These are phyloP conservation scores for Lithospermum erythrorhizon DNA, from an alignment of 257 asterid genomes.

Conservation along the genomic window DNA sequence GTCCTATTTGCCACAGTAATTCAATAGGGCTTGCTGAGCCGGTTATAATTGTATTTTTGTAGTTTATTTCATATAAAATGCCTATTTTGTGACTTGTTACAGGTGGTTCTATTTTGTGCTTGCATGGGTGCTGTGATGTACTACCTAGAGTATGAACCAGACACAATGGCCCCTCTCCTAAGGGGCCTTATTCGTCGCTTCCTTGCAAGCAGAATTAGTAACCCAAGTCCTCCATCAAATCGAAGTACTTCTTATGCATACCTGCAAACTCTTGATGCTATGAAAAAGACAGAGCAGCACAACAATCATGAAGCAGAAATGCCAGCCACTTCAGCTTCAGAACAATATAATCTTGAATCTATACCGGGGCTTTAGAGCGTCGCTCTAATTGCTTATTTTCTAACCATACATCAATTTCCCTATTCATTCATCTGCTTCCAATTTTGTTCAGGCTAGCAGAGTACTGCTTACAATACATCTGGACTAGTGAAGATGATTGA, in stretches of 20 bases:
- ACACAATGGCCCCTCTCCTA: slow-evolving; percentile 94
- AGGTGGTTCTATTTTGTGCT: slow-evolving; percentile 91
- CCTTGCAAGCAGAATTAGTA: slow-evolving; percentile 94
- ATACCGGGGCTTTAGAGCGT: slow-evolving; percentile 85
- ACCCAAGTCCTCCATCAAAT: slow-evolving; percentile 45
- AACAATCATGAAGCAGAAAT: slow-evolving; percentile 42
- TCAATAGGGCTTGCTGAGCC: too few species aligned
- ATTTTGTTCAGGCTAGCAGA: not conserved
- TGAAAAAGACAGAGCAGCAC: slow-evolving; percentile 48
- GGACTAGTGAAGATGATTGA: not conserved
- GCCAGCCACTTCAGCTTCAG: slow-evolving; percentile 25
- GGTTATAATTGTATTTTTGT: not conserved
- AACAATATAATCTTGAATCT: slow-evolving; percentile 88
- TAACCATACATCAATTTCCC: not conserved
- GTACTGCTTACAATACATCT: not conserved
- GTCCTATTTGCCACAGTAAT: too few species aligned
- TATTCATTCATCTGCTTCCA: not conserved
- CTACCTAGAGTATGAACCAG: slow-evolving; percentile 92
- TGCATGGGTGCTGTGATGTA: slow-evolving; percentile 99
- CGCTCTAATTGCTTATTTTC: not conserved
- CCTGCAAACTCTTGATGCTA: slow-evolving; percentile 68
- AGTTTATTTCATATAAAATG: not conserved
- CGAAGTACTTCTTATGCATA: slow-evolving; percentile 67
- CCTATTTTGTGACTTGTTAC: slow-evolving; percentile 9
- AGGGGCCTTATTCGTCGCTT: slow-evolving; percentile 91